Conservation (phyloP, 2,329 filamentous ascomycete genomes). For the Cladosporium sp. region DNA sequence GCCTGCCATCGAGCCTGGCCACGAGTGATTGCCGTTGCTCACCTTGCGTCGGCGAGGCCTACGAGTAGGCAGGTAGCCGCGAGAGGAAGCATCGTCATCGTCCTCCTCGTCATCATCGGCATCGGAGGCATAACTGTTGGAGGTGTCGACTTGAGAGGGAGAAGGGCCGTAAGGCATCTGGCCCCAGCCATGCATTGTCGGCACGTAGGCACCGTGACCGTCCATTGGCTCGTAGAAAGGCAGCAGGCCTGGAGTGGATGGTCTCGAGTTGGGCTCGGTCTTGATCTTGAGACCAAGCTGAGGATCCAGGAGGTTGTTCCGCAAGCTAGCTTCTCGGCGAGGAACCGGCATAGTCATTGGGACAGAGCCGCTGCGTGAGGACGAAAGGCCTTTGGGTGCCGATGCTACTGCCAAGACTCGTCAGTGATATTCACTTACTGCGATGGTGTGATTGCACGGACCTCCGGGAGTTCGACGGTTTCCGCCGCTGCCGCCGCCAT, state of each 20-base stretch:
- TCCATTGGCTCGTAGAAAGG: conserved; percentile 15
- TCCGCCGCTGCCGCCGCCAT: background rate
- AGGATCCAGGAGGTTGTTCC: conserved; percentile 27
- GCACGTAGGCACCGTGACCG: conserved; percentile 23
- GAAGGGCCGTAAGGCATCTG: conserved; percentile 12
- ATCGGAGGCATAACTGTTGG: conserved; percentile 16
- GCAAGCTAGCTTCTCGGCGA: conserved; percentile 15
- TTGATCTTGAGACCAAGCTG: conserved; percentile 23
- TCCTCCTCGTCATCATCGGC: conserved; percentile 10
- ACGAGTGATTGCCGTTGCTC: conserved; percentile 17
- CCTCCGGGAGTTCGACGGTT: conserved; percentile 7
- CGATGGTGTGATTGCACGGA: background rate
- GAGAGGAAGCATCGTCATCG: conserved; percentile 11
- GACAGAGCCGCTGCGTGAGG: conserved; percentile 22
- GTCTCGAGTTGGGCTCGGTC: conserved; percentile 22
- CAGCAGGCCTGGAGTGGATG: conserved; percentile 20
- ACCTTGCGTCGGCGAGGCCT: conserved; percentile 6
- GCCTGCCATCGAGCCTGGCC: conserved; percentile 11
- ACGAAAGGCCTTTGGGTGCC: conserved; percentile 6
- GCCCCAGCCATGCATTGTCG: conserved; percentile 35
- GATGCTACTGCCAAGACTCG: background rate
- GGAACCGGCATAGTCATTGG: conserved; percentile 8
- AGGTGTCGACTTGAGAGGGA: conserved; percentile 19
- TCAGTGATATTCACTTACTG: conserved; percentile 5
- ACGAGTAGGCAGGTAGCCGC: conserved; percentile 8